A percentile compares a stretch with the other conserved stretches of the same genome.
These are phyloP conservation scores for Serpula lacrymans DNA, from an alignment of 768 basidiomycete species.

Conservation along the genomic window DNA sequence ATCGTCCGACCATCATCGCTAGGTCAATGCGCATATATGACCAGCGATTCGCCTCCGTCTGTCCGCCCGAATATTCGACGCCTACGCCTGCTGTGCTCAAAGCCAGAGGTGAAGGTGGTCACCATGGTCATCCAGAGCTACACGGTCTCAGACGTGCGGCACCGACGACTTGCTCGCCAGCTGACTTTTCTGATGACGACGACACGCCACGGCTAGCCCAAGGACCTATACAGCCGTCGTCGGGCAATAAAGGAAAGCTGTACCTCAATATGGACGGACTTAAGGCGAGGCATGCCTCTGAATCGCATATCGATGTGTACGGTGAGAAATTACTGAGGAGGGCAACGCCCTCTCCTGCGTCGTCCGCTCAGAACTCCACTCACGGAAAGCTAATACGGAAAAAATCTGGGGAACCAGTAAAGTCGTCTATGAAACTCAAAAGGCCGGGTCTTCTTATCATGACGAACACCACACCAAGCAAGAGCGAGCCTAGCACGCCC, in stretches of 20 bases:
- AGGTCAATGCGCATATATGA: conserved; percentile 36
- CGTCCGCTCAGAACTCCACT: conserved; percentile 10
- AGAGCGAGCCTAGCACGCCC: conserved; percentile 83
- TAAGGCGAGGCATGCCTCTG: conserved; percentile 20
- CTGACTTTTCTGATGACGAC: conserved; percentile 28
- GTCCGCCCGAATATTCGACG: conserved; percentile 40
- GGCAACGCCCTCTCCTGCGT: background rate
- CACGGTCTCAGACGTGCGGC: conserved; percentile 5
- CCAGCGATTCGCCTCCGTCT: conserved; percentile 17
- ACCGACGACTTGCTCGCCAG: conserved; percentile 9
- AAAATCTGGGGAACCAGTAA: conserved; percentile 92
- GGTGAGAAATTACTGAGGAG: no score
- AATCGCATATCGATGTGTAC: conserved; percentile 10
- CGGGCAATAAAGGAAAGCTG: conserved; percentile 11
- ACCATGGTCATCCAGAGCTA: conserved; percentile 12
- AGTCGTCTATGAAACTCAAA: conserved; percentile 81
- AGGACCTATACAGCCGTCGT: conserved; percentile 20
- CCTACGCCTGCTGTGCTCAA: conserved; percentile 38
- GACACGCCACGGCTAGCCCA: conserved; percentile 17
- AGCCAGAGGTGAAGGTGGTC: conserved; percentile 6
- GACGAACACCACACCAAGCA: conserved; percentile 44
- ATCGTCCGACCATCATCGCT: conserved; percentile 31
- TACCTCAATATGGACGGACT: conserved; percentile 5
- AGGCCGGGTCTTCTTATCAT: conserved; percentile 53
- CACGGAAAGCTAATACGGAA: conserved; percentile 67